Conservation (phyloP, 2,329 filamentous ascomycete genomes). For the Ceratocystis cubensis region DNA sequence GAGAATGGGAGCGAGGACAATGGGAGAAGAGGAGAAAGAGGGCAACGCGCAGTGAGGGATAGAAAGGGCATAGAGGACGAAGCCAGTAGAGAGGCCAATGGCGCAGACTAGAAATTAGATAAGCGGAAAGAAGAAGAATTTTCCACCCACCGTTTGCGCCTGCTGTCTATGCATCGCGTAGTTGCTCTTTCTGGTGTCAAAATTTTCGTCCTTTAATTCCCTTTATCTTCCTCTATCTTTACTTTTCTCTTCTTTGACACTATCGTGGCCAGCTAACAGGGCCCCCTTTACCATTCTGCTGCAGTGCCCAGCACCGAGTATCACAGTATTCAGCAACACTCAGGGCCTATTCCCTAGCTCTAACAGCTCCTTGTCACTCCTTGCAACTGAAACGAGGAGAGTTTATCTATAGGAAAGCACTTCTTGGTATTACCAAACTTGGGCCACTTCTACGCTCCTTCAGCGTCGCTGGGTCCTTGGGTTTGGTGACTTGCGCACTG, state of each 20-base stretch:
- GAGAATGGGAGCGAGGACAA: not conserved
- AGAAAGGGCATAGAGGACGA: too few relatives aligned
- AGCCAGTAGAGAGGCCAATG: too few relatives aligned
- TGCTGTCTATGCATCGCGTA: too few relatives aligned
- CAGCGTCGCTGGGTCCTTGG: not conserved
- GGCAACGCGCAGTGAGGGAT: not conserved
- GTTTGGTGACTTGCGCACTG: conserved; percentile 3
- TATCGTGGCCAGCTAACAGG: not conserved
- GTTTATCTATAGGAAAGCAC: conserved; percentile 1
- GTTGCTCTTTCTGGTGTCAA: not conserved
- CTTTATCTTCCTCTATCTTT: not conserved
- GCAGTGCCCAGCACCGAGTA: not conserved
- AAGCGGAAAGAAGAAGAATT: too few relatives aligned
- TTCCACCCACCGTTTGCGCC: too few relatives aligned
- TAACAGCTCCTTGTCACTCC: not conserved
- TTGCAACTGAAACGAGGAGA: conserved; percentile 8
- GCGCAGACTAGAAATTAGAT: too few relatives aligned
- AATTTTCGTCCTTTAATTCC: not conserved
- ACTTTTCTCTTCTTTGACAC: not conserved
- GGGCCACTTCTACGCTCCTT: not conserved
- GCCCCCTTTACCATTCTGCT: not conserved
- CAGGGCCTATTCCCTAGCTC: not conserved
- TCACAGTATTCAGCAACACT: not conserved
- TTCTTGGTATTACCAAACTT: conserved; percentile 4
- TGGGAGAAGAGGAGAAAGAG: not conserved